Conservation (phyloP, 257 asterid species). For the Nicotiana tabacum region DNA sequence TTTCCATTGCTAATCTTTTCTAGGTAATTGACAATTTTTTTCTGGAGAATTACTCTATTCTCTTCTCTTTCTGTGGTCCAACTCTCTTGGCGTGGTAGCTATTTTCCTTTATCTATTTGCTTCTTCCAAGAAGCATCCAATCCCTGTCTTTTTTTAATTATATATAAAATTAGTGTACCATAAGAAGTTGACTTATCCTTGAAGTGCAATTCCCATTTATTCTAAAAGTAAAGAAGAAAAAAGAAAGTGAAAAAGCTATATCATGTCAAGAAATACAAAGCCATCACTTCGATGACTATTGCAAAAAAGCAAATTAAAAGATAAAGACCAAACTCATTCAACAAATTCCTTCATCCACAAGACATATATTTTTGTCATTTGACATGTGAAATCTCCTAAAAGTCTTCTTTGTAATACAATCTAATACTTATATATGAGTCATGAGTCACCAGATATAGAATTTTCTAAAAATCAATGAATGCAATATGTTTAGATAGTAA, state of each 20-base stretch:
- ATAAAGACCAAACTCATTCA: background rate
- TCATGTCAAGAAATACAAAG: background rate
- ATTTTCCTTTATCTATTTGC: background rate
- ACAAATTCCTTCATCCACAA: conserved; percentile 17
- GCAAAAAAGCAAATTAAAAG: background rate
- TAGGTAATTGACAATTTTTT: background rate
- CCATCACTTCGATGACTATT: background rate
- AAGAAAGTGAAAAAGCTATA: conserved; percentile 1
- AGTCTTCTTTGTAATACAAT: background rate
- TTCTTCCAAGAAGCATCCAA: background rate
- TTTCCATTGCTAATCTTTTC: background rate
- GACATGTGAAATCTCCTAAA: conserved; percentile 2
- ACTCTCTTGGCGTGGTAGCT: background rate
- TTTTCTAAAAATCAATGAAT: background rate
- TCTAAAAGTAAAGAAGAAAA: conserved; percentile 8
- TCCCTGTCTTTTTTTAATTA: background rate
- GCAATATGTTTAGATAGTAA: background rate
- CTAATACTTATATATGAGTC: background rate
- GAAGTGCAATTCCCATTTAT: background rate
- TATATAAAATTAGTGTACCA: background rate
- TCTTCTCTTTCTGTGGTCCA: background rate
- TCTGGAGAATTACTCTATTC: background rate
- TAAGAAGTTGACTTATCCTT: conserved; percentile 5
- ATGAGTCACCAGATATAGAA: background rate
- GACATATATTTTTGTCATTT: conserved; percentile 12